Evolutionary conservation across 2,329 filamentous ascomycete genomes (phyloP).

Genomic region (Colletotrichum lindemuthianum): DNA sequence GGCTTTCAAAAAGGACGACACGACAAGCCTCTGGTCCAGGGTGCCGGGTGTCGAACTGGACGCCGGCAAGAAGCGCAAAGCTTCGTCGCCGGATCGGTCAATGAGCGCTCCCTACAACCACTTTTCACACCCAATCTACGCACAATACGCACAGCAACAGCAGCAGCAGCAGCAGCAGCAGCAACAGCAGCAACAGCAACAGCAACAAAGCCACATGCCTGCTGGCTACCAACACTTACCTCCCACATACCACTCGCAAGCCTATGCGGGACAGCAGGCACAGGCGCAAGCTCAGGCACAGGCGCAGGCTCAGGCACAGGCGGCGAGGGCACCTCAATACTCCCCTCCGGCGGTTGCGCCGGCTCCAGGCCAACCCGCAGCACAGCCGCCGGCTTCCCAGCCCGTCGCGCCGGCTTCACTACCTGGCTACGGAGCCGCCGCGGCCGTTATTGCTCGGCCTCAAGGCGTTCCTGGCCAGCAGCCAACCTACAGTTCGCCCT

Average conservation of each 20-base stretch:
- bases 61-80: constrained; percentile 69
- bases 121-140: constrained; percentile 42
- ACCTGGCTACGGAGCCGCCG: constrained; percentile 39
- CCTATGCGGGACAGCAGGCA: constrained; percentile 16
- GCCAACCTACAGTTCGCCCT: constrained; percentile 45
- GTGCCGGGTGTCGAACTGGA: constrained; percentile 68
- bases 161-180: constrained; percentile 38
- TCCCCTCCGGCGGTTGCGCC: constrained; percentile 30
- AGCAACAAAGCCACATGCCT: constrained; percentile 46
- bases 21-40: constrained; percentile 66
- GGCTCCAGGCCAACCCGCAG: constrained; percentile 35
- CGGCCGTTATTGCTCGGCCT: constrained; percentile 32
- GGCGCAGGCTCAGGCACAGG: constrained; percentile 2
- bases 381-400: constrained; percentile 38
- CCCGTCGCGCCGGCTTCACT: constrained; percentile 40
- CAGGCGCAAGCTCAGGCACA: constrained; percentile 1
- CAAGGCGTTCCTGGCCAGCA: constrained; percentile 39
- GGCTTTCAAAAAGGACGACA: constrained; percentile 68
- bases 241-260: constrained; percentile 46
- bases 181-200: constrained; percentile 19
- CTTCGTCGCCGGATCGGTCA: constrained; percentile 61
- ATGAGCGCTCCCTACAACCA: constrained; percentile 48
- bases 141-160: constrained; percentile 34
- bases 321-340: constrained; percentile 33
- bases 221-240: constrained; percentile 48